These are phyloP conservation scores for Kondoa subrosea DNA, from an alignment of 768 basidiomycete genomes.

Conservation along the genomic window DNA sequence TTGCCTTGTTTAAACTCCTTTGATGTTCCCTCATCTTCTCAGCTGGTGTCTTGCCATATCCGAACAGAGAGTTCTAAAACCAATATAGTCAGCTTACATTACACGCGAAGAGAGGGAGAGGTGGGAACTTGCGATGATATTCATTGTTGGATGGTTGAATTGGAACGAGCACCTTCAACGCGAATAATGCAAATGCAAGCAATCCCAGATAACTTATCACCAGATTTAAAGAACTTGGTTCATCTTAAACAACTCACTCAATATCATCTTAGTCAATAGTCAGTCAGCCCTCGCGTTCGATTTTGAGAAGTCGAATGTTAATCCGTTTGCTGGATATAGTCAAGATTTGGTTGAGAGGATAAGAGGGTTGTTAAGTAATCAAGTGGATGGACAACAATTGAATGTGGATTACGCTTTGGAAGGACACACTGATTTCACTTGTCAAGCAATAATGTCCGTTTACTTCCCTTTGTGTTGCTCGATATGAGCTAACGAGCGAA, in stretches of 20 bases:
- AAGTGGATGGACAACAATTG: background rate
- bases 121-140: background rate
- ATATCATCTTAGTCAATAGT: background rate
- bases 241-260: background rate
- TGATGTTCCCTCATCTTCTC: slow-evolving; percentile 95
- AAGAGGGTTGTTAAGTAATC: background rate
- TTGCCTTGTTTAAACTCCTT: slow-evolving; percentile 84
- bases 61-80: background rate
- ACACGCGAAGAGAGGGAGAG: background rate
- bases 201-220: background rate
- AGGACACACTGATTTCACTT: background rate
- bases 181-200: background rate
- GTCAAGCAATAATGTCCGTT: background rate
- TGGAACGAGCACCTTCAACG: background rate
- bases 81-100: background rate
- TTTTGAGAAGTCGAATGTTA: background rate
- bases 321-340: background rate
- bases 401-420: background rate
- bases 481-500: background rate
- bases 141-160: background rate
- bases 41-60: slow-evolving; percentile 49
- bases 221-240: background rate
- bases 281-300: background rate
- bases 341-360: background rate
- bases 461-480: background rate